Conservation (phyloP, 257 asterid species). For the Salvia miltiorrhiza region DNA sequence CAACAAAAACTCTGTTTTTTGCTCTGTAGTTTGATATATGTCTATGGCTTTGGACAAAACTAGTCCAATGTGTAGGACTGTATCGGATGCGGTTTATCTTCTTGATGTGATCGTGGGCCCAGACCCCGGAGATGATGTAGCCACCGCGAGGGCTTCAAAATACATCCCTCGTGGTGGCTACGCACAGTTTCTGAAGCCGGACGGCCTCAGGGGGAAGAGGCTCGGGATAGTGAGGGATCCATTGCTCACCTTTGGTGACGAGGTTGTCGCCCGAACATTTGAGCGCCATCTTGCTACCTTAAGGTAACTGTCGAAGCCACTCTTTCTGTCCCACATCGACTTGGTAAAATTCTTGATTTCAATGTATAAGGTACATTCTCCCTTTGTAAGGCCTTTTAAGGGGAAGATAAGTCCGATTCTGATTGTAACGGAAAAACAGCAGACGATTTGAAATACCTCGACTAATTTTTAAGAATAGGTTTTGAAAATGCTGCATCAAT, state of each 20-base stretch:
- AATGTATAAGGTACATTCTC: too few relatives aligned
- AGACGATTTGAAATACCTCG: too few relatives aligned
- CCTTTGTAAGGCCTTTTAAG: too few relatives aligned
- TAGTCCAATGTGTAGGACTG: slow-evolving; percentile 60
- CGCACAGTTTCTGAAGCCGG: slow-evolving; percentile 46
- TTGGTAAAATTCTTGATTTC: too few relatives aligned
- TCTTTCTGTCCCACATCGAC: too few relatives aligned
- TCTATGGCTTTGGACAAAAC: neutral
- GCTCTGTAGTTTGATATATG: neutral
- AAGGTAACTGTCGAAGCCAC: too few relatives aligned
- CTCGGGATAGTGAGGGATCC: slow-evolving; percentile 59
- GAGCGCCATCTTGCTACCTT: slow-evolving; percentile 39
- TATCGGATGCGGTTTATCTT: slow-evolving; percentile 54
- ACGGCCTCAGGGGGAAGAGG: slow-evolving; percentile 55
- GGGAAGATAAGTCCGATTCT: too few relatives aligned
- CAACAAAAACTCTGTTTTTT: neutral
- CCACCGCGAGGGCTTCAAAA: slow-evolving; percentile 40
- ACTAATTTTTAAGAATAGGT: neutral
- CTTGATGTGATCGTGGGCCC: slow-evolving; percentile 63
- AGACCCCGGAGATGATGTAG: slow-evolving; percentile 45
- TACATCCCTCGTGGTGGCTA: slow-evolving; percentile 59
- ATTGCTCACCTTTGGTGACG: slow-evolving; percentile 20
- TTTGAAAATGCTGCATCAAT: neutral
- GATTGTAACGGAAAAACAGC: too few relatives aligned
- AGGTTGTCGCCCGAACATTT: slow-evolving; percentile 18